These are phyloP conservation scores for Thelephora aurantiotincta DNA, from an alignment of 768 basidiomycete species.

Conservation along the genomic window DNA sequence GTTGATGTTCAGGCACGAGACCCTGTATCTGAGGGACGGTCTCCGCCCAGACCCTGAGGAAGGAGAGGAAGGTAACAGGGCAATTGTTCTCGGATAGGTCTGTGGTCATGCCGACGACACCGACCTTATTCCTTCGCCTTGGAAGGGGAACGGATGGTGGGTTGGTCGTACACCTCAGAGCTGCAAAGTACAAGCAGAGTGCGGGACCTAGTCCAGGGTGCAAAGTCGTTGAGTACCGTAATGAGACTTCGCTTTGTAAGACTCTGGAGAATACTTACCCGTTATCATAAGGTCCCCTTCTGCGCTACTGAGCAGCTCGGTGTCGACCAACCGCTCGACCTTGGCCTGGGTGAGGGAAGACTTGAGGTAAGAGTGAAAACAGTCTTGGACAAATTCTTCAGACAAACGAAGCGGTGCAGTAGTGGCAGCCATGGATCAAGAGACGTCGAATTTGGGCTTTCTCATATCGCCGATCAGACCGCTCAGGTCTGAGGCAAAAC, in stretches of 20 bases:
- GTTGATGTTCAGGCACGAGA: slow-evolving; percentile 44
- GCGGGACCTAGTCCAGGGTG: slow-evolving; percentile 42
- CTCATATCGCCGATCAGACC: too few species aligned
- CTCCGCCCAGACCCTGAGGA: slow-evolving; percentile 61
- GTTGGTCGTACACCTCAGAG: slow-evolving; percentile 55
- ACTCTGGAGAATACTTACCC: slow-evolving; percentile 28
- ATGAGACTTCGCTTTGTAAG: background rate
- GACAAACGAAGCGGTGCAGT: slow-evolving; percentile 21
- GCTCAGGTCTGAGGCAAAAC: too few species aligned
- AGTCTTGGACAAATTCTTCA: slow-evolving; percentile 57
- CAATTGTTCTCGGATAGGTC: slow-evolving; percentile 58
- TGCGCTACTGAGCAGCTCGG: slow-evolving; percentile 59
- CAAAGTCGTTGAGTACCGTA: background rate
- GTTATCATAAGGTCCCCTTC: slow-evolving; percentile 81
- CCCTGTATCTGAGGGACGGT: slow-evolving; percentile 51
- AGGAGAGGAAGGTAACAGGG: slow-evolving; percentile 49
- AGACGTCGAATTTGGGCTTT: too few species aligned
- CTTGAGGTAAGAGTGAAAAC: slow-evolving; percentile 73
- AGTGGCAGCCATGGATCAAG: too few species aligned
- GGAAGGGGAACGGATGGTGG: slow-evolving; percentile 79
- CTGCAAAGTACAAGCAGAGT: slow-evolving; percentile 74
- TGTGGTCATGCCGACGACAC: slow-evolving; percentile 22
- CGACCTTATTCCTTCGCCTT: slow-evolving; percentile 16
- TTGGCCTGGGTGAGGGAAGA: slow-evolving; percentile 66
- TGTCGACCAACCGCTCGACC: slow-evolving; percentile 57